Percentiles rank a stretch among this genome's conserved stretches.
phyloP scores from a whole-genome alignment of 1,284 basidiomycete genomes.

The Melampsora americana region DNA sequence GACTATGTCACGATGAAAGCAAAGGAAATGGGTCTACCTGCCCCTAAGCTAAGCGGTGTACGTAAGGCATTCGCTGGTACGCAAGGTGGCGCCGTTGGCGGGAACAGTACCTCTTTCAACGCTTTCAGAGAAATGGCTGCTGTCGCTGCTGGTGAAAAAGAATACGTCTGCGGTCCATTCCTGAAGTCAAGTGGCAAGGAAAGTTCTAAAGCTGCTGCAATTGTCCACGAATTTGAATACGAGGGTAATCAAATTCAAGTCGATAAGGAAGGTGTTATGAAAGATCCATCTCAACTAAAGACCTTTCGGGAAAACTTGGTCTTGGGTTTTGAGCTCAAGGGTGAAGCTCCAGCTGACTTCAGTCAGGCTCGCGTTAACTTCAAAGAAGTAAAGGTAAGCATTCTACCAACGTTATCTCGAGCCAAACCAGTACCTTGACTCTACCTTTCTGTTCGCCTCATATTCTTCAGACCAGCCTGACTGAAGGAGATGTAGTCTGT shows the following conservation, averaged over 20 bases:
- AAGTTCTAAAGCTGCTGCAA: neutral
- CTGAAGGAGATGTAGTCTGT: constrained; percentile 32
- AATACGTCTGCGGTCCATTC: constrained; percentile 4
- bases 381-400: constrained; percentile 36
- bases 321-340: constrained; percentile 38
- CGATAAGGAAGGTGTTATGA: constrained; percentile 26
- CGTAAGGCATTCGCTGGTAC: constrained; percentile 22
- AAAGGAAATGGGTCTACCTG: constrained; percentile 37
- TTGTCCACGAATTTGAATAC: constrained; percentile 18
- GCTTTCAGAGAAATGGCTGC: constrained; percentile 35
- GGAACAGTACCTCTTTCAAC: constrained; percentile 34
- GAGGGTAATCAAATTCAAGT: constrained; percentile 37
- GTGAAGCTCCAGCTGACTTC: constrained; percentile 24
- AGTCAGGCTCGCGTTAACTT: constrained; percentile 30
- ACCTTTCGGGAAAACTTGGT: constrained; percentile 31
- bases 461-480: constrained; percentile 18
- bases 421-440: neutral
- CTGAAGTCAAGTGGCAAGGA: neutral
- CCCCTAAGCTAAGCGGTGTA: constrained; percentile 21
- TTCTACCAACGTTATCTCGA: neutral
- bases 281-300: constrained; percentile 33
- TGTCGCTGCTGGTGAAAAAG: constrained; percentile 16
- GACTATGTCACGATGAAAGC: constrained; percentile 44
- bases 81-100: constrained; percentile 13
- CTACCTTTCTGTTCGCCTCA: neutral